Evolutionary conservation across 2,329 filamentous ascomycete species (phyloP).

Genomic region (Cordyceps pruinosa): DNA sequence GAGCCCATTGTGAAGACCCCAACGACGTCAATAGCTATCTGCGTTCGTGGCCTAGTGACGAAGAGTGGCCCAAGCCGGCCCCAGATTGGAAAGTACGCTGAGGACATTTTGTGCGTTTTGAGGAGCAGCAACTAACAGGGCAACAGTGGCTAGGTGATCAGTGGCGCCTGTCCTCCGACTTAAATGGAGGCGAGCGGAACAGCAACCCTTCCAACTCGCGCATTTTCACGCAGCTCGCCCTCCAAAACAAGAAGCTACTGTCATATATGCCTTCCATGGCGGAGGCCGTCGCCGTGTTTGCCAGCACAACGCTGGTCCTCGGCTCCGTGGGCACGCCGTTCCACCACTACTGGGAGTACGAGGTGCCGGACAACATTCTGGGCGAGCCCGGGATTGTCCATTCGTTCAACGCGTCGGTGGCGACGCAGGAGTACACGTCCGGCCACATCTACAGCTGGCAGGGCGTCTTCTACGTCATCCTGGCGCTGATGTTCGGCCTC

Average conservation of each 20-base stretch:
- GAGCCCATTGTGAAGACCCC: constrained; percentile 53
- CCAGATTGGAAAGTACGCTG: constrained; percentile 45
- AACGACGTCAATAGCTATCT: constrained; percentile 49
- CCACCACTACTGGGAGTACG: constrained; percentile 46
- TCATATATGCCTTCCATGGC: constrained; percentile 57
- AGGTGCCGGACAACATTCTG: constrained; percentile 27
- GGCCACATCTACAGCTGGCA: constrained; percentile 57
- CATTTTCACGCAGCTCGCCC: constrained; percentile 47
- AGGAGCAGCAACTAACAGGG: neutral
- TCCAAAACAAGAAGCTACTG: constrained; percentile 35
- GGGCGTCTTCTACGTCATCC: constrained; percentile 58
- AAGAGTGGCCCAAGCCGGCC: constrained; percentile 26
- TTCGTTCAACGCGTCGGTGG: constrained; percentile 56
- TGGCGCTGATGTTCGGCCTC: constrained; percentile 58
- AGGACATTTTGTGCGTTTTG: too few species aligned
- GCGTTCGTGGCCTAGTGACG: constrained; percentile 28
- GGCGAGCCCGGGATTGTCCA: constrained; percentile 40
- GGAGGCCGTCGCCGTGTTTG: constrained; percentile 66
- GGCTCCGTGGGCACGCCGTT: constrained; percentile 55
- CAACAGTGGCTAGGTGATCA: constrained; percentile 39
- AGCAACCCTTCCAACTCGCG: constrained; percentile 53
- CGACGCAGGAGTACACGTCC: constrained; percentile 63
- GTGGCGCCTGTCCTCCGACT: constrained; percentile 49
- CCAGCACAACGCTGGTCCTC: constrained; percentile 58
- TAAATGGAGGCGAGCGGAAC: constrained; percentile 48